Evolutionary conservation across 148 eudicot genomes (phyloP), one percentile per base, ranked within the genome.

Genomic region (Arbutus unedo): DNA sequence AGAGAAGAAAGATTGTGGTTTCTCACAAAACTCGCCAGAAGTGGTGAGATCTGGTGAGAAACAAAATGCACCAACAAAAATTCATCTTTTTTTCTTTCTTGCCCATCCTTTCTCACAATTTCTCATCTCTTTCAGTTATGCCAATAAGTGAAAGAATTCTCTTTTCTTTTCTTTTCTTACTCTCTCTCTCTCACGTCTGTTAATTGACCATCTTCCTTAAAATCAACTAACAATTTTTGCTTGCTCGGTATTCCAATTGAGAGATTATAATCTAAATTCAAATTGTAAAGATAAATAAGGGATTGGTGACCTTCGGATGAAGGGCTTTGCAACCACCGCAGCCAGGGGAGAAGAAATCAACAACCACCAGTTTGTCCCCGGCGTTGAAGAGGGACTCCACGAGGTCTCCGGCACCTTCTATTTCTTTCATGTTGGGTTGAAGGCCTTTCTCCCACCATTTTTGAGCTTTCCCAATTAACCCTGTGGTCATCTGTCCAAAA

Each of bases 381-480:
- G 96, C 94, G n/a, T 85, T 85, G 14, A 75, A 81, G 21, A 94
- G 85, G 8, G 98, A 91, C 41, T 92, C 92, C 19, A 92, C 95
- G n/a, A 94, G 83, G 64, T 92, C 93, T 80, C 91, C 89, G 1
- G 95, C 94, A 50, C 94, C 91, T 9, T 70, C 74, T 51, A 92
- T 79, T 85, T 91, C 96, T 82, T 82, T 90, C 98, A 92, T 94
- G 77, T 94, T 94, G 19, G 89, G 86, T 74, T 91, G 91, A 82
- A 92, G 84, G 76, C 98, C 96, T 79, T 94, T 92, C 89, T 88
- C 96, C 98, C 98, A 94, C 98, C 98, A 94, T 87, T 75, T 90
- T n/a, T 86, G 89, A 66, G 91, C 84, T 87, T 89, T 94, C 74
- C 90, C 90, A 67, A 92, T 86, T 54, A 94, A 82, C 82, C 85